Base-by-base conservation (phyloP, 139 green algal species). In the Chlorella sp. region DNA sequence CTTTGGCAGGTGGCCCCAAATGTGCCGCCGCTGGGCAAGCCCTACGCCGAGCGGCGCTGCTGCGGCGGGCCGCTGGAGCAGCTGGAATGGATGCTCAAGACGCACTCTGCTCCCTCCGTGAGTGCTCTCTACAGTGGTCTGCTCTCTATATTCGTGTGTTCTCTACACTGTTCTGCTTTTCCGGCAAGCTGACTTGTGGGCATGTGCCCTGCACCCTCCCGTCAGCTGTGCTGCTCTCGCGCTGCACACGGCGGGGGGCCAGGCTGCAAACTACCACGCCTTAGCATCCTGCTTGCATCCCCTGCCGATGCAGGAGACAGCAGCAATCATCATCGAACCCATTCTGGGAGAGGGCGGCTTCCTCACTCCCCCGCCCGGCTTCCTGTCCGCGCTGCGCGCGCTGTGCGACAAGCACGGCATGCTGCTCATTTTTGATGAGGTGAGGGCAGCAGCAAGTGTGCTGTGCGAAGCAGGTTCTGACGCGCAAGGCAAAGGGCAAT, bases 281-380 rank as follows among this genome's bases (percentile, higher is more conserved):
- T n/a, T n/a, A n/a, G n/a, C 44, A 51, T 51, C 7, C 44, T 51
- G 44, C 6, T 51, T 51, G 9, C 44, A 51, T 51, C 44, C 44
- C 44, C 44, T 51, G 44, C 44, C 74, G 1, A 7, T 75, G 79
- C 79, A 84, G 79, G 94, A 97, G 57, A 93, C 90, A 0, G 94
- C 94, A 4, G 95, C 95, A 21, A 88, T 98, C 81, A 96, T 98
- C 70, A 62, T 98, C 1, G 95, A 98, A 87, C 95, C 95, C 25
- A 94, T 95, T 57, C 62, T 92, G 64, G 95, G 95, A 0, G 95
- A 98, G 92, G 95, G 94, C 25, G 95, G 95, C 74, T 96, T 98
- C 86, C 84, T 98, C 26, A 91, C 90, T 17, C 95, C 95, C 6
- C 94, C 95, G 1, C 93, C 92, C 3, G 90, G 88, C 64, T 98